A percentile compares a stretch with the other conserved stretches of the same genome.
phyloP scores from a whole-genome alignment of 225 moss, liverwort and hornwort species.

The Neckera pumila region DNA sequence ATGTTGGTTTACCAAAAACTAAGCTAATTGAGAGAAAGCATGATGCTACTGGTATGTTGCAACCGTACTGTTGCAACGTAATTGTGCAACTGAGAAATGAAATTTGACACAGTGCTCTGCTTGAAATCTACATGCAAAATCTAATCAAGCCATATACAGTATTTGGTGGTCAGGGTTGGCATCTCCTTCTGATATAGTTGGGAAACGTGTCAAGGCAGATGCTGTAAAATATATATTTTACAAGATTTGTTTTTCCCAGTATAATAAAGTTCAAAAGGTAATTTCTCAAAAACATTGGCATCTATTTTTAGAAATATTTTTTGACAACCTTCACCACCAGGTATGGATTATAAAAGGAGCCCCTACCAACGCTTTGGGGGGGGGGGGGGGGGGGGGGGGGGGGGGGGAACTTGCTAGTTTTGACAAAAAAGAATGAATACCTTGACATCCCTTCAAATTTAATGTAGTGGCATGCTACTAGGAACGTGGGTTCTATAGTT shows the following conservation, averaged over 20 bases:
- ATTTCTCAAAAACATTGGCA: background rate
- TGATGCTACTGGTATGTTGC: too few relatives aligned
- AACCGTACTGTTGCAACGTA: background rate
- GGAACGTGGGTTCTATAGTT: too few relatives aligned
- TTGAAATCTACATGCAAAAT: background rate
- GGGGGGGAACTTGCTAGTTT: too few relatives aligned
- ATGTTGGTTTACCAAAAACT: too few relatives aligned
- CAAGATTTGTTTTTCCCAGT: rapidly evolving
- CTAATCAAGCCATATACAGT: background rate
- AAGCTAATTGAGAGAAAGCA: too few relatives aligned
- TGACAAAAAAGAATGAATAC: too few relatives aligned
- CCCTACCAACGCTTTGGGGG: too few relatives aligned
- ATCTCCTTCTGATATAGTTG: rapidly evolving
- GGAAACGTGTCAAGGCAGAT: rapidly evolving
- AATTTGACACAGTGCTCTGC: background rate
- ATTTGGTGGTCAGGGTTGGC: rapidly evolving
- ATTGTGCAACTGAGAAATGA: background rate
- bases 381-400: too few relatives aligned
- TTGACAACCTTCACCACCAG: background rate
- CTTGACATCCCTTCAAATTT: too few relatives aligned
- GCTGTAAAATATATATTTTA: background rate
- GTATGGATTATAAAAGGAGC: rapidly evolving
- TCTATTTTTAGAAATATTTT: background rate
- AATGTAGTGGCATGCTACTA: too few relatives aligned
- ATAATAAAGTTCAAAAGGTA: background rate